Evolutionary conservation across 805 yeast species (phyloP), one percentile per base, ranked within the genome.

Genomic region (Saturnispora gosingensis): DNA sequence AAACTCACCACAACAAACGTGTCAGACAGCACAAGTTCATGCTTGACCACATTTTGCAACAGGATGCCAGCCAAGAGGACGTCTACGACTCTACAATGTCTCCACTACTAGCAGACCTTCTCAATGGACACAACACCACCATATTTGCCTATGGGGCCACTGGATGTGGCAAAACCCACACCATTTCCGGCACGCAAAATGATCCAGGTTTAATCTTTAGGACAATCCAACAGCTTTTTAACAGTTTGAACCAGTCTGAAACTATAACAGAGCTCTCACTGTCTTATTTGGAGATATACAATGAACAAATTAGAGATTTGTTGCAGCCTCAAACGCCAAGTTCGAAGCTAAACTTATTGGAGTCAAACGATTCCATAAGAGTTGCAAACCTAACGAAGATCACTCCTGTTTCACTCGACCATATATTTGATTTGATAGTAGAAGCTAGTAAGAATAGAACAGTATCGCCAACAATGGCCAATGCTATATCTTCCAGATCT

Each of bases 61-160:
- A 77, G 50, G 67, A 67, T 20, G 68, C 85, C 0, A 54, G 78
- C 0, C 97, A 90, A 60, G 71, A 74, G 9, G 83, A 83, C 6
- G 87, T 90, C 0, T 90, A 79, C 61, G 62, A 69, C 25, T 65
- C 67, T 30, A 87, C 96, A 0, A 80, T 95, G 0, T 71, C 74
- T 48, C 91, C 95, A 0, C 69, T 88, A 46, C 70, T 90, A 7
- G 88, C 82, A 54, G 76, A 83, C 39, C 81, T 88, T 0, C 65
- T 90, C 42, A 93, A 86, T 55, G 98, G 97, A 0, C 87, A 72
- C 67, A 89, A 91, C 64, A 83, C 96, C 5, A 88, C 97, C 0
- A 88, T 90, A 0, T 90, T 90, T 71, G 97, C 98, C 0, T 90
- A 90, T 64, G 98, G 98, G 1, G 95, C 98, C 28, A 90, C 98